These are phyloP conservation scores for Neonectria hederae DNA, from an alignment of 2,329 filamentous ascomycete species.

Conservation along the genomic window DNA sequence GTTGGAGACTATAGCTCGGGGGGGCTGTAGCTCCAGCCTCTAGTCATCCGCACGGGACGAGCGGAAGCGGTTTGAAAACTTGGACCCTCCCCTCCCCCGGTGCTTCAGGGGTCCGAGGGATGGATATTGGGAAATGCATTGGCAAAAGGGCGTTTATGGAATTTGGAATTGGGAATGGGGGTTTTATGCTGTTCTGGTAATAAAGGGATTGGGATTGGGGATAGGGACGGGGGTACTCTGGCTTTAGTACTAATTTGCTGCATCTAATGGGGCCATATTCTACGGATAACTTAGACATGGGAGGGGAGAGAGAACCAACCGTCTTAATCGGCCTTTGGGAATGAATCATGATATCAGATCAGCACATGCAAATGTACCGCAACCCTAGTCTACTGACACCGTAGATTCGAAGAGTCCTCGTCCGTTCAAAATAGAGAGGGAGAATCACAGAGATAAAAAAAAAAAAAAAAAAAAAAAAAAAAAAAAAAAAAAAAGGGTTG, in stretches of 20 bases:
- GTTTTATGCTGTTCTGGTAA: background rate
- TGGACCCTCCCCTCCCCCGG: background rate
- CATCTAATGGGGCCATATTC: background rate
- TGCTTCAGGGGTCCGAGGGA: conserved; percentile 5
- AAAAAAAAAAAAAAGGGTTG: no score
- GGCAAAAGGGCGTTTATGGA: conserved; percentile 10
- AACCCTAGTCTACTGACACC: background rate
- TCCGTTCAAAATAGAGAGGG: background rate
- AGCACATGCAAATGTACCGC: background rate
- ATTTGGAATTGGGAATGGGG: background rate
- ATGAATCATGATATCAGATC: background rate
- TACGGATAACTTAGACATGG: background rate
- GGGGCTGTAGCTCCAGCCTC: background rate
- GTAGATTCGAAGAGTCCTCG: background rate
- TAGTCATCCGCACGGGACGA: conserved; percentile 3
- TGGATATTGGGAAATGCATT: conserved; percentile 5
- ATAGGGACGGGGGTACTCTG: background rate
- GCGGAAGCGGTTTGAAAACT: conserved; percentile 17
- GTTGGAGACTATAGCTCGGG: conserved; percentile 7
- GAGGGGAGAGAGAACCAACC: no score
- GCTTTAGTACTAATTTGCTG: background rate
- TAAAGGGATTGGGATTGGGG: background rate
- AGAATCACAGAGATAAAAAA: background rate
- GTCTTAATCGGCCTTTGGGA: background rate
- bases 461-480: no score